Conservation (phyloP, 306 rosid species). For the Oemleria cerasiformis region DNA sequence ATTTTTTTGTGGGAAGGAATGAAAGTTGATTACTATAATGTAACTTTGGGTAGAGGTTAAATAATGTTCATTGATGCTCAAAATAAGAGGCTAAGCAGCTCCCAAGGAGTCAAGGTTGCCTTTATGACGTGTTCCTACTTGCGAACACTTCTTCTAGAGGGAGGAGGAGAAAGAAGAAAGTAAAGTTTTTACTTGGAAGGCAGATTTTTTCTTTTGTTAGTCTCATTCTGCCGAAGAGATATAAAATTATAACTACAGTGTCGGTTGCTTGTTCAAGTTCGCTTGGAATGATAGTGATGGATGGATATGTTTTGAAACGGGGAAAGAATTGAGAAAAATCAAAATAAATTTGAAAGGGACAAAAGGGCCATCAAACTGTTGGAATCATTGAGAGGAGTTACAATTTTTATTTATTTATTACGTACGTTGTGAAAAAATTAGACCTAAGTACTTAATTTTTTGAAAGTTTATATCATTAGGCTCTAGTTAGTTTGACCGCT, state of each 20-base stretch:
- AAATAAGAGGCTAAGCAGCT: background rate
- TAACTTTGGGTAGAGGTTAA: conserved; percentile 23
- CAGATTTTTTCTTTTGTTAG: conserved; percentile 18
- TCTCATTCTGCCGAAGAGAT: background rate
- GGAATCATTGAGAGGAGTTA: background rate
- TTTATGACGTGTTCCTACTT: background rate
- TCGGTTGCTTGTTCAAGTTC: conserved; percentile 40
- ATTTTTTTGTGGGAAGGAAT: too few relatives aligned
- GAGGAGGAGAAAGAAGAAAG: background rate
- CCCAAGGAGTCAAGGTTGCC: background rate
- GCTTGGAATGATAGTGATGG: conserved; percentile 26
- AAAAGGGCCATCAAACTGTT: conserved; percentile 11
- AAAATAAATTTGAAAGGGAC: background rate
- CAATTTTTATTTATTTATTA: background rate
- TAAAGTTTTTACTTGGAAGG: background rate
- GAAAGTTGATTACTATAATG: background rate
- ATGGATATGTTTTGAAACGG: conserved; percentile 8
- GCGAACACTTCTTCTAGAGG: background rate
- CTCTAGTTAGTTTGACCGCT: too few relatives aligned
- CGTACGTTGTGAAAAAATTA: too few relatives aligned
- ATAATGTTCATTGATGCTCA: background rate
- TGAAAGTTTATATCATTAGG: too few relatives aligned
- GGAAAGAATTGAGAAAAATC: background rate
- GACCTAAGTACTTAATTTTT: too few relatives aligned
- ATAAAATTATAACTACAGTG: background rate